phyloP scores from a whole-genome alignment of 1,139 yeast genomes.

The Pneumocystis wakefieldiae region DNA sequence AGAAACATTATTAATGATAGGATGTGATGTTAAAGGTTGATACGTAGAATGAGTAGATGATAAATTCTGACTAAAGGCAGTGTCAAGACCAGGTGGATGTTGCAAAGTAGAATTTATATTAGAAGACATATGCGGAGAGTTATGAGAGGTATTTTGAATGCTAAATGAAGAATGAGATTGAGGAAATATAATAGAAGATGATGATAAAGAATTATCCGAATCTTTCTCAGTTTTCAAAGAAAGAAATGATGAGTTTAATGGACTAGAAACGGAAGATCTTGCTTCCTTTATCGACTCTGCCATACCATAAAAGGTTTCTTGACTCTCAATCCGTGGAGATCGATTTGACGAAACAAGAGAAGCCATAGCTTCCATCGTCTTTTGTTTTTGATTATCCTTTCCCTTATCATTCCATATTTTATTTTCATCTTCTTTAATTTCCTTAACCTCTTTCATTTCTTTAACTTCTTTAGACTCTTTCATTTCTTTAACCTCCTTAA shows the following conservation, averaged over 20 bases:
- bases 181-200: slow-evolving; percentile 6
- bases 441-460: slow-evolving; percentile 17
- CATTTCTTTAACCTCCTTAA: slow-evolving; percentile 20
- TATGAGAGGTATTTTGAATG: not conserved
- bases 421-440: not conserved
- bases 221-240: not conserved
- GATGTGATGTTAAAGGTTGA: not conserved
- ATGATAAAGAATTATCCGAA: not conserved
- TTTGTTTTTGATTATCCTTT: not conserved
- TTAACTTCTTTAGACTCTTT: slow-evolving; percentile 19
- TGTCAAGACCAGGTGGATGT: not conserved
- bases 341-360: slow-evolving; percentile 3
- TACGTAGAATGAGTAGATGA: not conserved
- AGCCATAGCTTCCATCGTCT: not conserved
- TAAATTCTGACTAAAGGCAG: not conserved
- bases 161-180: not conserved
- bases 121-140: not conserved
- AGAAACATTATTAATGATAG: not conserved
- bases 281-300: not conserved
- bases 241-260: slow-evolving; percentile 1
- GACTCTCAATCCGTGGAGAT: not conserved
- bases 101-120: not conserved
- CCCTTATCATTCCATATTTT: not conserved
- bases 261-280: slow-evolving; percentile 1
- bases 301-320: not conserved